Percentiles rank a stretch among this genome's conserved stretches.
Conservation (phyloP, 139 green algal species). For the Coelastrella sp. region DNA sequence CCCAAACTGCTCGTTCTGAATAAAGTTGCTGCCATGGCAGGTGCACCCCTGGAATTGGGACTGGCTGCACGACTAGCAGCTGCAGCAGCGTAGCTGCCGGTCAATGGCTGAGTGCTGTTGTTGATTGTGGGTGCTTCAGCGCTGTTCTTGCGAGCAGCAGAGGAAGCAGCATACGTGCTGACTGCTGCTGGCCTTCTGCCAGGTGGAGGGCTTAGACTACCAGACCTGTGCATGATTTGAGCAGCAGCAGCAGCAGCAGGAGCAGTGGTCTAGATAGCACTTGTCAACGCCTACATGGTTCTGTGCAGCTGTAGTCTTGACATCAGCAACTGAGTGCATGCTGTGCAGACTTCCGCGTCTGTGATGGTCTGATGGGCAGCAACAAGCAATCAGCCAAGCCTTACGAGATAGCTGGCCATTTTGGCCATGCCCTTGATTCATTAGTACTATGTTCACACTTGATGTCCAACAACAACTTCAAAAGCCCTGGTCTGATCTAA, state of each 20-base stretch:
- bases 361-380: too few species aligned
- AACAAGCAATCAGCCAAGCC: too few species aligned
- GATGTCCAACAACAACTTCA: too few species aligned
- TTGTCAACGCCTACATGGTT: too few species aligned
- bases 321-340: not conserved
- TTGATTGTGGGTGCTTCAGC: not conserved
- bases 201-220: not conserved
- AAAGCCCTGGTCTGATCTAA: too few species aligned
- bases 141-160: not conserved
- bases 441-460: too few species aligned
- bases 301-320: not conserved
- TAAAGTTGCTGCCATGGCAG: not conserved
- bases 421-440: too few species aligned
- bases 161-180: not conserved
- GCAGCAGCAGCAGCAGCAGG: not conserved
- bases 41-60: not conserved
- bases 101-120: not conserved
- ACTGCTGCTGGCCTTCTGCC: not conserved
- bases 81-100: not conserved
- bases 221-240: not conserved
- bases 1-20: not conserved
- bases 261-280: not conserved
- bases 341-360: too few species aligned
- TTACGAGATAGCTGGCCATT: too few species aligned
- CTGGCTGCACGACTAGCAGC: not conserved